Percentiles rank a stretch among this genome's conserved stretches.
Evolutionary conservation across 495 filamentous ascomycete genomes (phyloP).

Genomic region (Daldinia concentrica): DNA sequence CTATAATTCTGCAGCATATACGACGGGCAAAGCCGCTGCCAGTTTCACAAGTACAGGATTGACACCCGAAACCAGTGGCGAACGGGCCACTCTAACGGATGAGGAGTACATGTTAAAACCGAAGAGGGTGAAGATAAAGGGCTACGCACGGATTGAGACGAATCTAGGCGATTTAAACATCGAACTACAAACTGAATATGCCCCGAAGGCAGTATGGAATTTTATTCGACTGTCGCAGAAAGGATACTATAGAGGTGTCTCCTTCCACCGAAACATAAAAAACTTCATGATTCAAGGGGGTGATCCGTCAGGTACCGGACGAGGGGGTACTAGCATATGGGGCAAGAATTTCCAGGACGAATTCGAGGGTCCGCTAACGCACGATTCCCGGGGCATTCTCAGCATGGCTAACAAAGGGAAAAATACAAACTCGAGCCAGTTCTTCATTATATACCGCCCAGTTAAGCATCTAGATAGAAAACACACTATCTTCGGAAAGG

Average conservation of each 20-base stretch:
- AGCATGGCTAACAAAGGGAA: slow-evolving; percentile 99
- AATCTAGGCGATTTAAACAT: slow-evolving; percentile 84
- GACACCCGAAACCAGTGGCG: slow-evolving; percentile 87
- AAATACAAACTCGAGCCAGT: slow-evolving; percentile 94
- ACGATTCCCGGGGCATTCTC: slow-evolving; percentile 79
- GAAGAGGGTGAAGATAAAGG: slow-evolving; percentile 84
- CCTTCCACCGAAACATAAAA: slow-evolving; percentile 91
- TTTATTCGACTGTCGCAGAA: slow-evolving; percentile 88
- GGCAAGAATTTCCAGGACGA: slow-evolving; percentile 92
- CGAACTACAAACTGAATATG: slow-evolving; percentile 89
- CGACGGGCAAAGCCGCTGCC: slow-evolving; percentile 90
- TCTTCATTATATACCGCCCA: slow-evolving; percentile 90
- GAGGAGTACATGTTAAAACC: slow-evolving; percentile 97
- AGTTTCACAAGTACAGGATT: slow-evolving; percentile 94
- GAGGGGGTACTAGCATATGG: slow-evolving; percentile 89
- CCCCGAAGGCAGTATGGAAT: slow-evolving; percentile 95
- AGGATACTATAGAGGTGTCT: slow-evolving; percentile 84
- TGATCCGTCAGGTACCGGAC: slow-evolving; percentile 89
- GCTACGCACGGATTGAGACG: slow-evolving; percentile 89
- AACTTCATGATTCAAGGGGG: slow-evolving; percentile 99
- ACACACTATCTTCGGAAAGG: slow-evolving; percentile 92
- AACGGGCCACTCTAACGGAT: slow-evolving; percentile 84
- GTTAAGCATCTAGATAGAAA: slow-evolving; percentile 88
- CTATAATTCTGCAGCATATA: slow-evolving; percentile 89
- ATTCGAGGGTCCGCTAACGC: slow-evolving; percentile 84